phyloP scores from a whole-genome alignment of 2,329 filamentous ascomycete species.

The Eurotiales sp. region DNA sequence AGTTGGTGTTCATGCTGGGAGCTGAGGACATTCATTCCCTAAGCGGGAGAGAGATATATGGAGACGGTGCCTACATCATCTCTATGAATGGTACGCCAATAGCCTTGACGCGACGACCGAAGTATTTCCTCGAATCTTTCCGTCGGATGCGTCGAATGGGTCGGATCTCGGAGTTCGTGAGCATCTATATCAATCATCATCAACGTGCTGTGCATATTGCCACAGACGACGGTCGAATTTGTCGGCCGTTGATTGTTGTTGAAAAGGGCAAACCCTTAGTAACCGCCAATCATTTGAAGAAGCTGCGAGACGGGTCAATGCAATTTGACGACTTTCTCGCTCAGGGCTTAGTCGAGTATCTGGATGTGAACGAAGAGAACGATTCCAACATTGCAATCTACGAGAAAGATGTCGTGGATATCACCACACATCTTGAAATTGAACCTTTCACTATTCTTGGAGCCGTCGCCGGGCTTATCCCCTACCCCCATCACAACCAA shows the following conservation, averaged over 20 bases:
- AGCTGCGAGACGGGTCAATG: conserved; percentile 76
- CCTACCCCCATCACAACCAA: conserved; percentile 98
- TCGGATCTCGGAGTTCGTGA: conserved; percentile 91
- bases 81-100: conserved; percentile 95
- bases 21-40: conserved; percentile 77
- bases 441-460: conserved; percentile 96
- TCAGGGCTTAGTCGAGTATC: conserved; percentile 86
- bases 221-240: conserved; percentile 95
- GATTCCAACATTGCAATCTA: conserved; percentile 90
- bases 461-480: conserved; percentile 92
- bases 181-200: conserved; percentile 92
- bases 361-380: conserved; percentile 98
- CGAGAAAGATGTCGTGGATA: conserved; percentile 75
- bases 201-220: conserved; percentile 90
- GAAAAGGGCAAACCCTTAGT: conserved; percentile 82
- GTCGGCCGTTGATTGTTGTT: conserved; percentile 91
- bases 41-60: conserved; percentile 82
- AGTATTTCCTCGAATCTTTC: conserved; percentile 80
- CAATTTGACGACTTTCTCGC: conserved; percentile 93
- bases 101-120: conserved; percentile 79
- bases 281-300: conserved; percentile 70
- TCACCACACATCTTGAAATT: conserved; percentile 92
- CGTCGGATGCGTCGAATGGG: conserved; percentile 83
- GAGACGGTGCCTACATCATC: conserved; percentile 78
- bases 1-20: conserved; percentile 81